These are phyloP conservation scores for Blastomyces percursus DNA, from an alignment of 2,329 filamentous ascomycete genomes.

Conservation along the genomic window DNA sequence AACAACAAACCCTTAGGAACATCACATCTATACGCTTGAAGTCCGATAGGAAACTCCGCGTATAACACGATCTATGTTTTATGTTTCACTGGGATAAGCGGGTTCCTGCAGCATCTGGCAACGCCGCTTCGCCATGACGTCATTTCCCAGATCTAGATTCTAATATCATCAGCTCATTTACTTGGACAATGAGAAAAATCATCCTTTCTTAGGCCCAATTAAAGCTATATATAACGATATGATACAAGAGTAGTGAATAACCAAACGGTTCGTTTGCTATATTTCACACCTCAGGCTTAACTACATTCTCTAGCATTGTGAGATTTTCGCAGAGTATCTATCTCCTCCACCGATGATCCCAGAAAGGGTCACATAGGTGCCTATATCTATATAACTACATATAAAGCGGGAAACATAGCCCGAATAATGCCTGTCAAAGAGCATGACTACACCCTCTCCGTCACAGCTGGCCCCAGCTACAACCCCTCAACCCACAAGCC, in stretches of 20 bases:
- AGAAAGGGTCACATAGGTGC: neutral
- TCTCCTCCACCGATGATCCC: neutral
- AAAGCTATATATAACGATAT: neutral
- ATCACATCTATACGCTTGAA: too few relatives aligned
- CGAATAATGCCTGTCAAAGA: neutral
- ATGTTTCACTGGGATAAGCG: neutral
- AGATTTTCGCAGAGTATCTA: neutral
- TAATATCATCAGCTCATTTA: neutral
- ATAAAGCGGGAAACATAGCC: neutral
- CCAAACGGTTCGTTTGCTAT: neutral
- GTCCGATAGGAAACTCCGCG: too few relatives aligned
- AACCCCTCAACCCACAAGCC: constrained; percentile 58
- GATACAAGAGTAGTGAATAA: neutral
- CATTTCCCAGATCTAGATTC: neutral
- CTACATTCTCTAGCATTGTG: neutral
- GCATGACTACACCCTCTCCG: constrained; percentile 55
- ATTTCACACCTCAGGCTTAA: neutral
- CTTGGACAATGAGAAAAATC: neutral
- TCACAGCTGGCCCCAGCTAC: constrained; percentile 72
- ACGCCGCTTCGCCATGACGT: neutral
- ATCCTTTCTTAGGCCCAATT: neutral
- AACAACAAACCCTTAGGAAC: neutral
- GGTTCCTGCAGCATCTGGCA: neutral
- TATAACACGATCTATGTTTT: too few relatives aligned
- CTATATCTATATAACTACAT: neutral